Conservation (phyloP, 2,329 filamentous ascomycete species). For the Epicoccum sorghinum region DNA sequence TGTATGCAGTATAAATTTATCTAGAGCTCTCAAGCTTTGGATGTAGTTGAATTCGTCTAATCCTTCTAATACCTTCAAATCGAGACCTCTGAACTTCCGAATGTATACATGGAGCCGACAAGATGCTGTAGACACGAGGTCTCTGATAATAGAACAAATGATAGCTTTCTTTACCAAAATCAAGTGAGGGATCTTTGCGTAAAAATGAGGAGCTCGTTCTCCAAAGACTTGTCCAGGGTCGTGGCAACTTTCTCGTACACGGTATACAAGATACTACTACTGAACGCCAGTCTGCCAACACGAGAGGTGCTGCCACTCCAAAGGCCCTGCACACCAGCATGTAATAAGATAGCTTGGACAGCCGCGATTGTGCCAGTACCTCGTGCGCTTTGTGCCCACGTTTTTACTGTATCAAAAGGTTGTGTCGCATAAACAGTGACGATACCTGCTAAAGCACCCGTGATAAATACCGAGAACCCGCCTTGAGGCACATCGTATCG, state of each 20-base stretch:
- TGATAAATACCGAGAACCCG: constrained; percentile 31
- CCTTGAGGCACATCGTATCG: constrained; percentile 29
- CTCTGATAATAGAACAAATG: no score
- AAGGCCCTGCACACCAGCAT: constrained; percentile 33
- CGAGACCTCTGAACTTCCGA: no score
- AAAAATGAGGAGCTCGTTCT: constrained; percentile 5
- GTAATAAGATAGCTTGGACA: constrained; percentile 27
- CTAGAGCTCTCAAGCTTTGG: no score
- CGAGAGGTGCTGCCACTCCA: constrained; percentile 42
- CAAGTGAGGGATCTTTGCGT: background rate
- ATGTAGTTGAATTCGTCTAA: no score
- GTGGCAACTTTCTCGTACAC: constrained; percentile 40
- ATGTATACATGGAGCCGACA: no score
- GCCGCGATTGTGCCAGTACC: constrained; percentile 34
- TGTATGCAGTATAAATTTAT: no score
- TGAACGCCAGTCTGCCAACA: constrained; percentile 37
- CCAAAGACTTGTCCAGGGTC: constrained; percentile 10
- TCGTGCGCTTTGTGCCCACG: constrained; percentile 43
- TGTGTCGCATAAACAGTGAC: constrained; percentile 52
- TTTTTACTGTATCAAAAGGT: constrained; percentile 54
- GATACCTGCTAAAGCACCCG: constrained; percentile 37
- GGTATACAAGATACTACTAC: constrained; percentile 41
- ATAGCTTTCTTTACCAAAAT: no score
- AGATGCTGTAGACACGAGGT: no score
- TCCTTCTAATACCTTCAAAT: no score